Evolutionary conservation across 345 rosid species (phyloP).

Genomic region (Conringia planisiliqua): DNA sequence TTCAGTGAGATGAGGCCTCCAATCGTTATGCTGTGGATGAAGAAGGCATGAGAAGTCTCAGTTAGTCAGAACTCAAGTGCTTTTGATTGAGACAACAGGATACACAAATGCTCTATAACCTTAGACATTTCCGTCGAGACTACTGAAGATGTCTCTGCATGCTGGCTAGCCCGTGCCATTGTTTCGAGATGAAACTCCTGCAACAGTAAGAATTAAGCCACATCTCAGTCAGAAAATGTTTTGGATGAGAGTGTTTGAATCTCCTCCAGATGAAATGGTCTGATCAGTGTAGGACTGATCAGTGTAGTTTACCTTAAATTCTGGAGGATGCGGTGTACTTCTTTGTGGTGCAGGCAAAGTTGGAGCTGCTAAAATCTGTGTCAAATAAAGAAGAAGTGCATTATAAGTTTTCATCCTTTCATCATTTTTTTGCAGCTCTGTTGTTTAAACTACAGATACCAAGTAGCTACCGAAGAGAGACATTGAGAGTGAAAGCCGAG

Average conservation of each 20-base stretch:
- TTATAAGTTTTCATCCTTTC: not conserved
- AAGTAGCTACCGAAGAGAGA: not conserved
- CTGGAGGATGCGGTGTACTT: not conserved
- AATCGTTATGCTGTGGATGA: constrained; percentile 33
- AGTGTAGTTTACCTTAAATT: not conserved
- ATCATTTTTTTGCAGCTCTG: not conserved
- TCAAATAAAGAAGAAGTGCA: not conserved
- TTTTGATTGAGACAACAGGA: not conserved
- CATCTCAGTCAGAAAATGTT: not conserved
- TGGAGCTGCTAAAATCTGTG: not conserved
- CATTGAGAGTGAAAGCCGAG: not conserved
- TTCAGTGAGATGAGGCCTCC: constrained; percentile 63
- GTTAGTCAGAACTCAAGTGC: not conserved
- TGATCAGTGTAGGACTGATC: not conserved
- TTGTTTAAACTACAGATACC: not conserved
- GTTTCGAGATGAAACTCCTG: not conserved
- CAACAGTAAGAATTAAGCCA: not conserved
- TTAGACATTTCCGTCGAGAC: not conserved
- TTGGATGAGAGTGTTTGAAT: not conserved
- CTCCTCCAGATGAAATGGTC: not conserved
- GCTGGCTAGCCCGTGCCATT: not conserved
- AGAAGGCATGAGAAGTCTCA: not conserved
- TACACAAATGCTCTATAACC: not conserved
- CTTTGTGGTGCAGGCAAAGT: not conserved
- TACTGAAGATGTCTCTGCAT: not conserved